Percentiles rank a stretch among this genome's conserved stretches.
These are phyloP conservation scores for Vaccinium vitisidaea DNA, from an alignment of 148 eudicot genomes.

Conservation along the genomic window DNA sequence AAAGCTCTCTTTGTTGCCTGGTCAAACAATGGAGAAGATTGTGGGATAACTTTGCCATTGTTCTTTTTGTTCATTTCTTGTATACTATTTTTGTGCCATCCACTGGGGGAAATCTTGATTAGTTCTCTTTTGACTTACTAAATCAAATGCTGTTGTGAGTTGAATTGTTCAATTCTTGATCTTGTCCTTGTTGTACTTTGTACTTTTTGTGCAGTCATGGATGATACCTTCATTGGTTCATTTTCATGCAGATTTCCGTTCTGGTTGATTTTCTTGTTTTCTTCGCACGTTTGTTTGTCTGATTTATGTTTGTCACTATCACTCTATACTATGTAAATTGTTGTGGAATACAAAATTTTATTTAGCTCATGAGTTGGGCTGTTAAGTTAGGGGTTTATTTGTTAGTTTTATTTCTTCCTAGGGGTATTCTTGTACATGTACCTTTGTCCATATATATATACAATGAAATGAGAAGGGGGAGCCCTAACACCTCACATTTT, in stretches of 20 bases:
- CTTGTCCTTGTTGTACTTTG: not conserved
- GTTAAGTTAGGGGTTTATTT: no score
- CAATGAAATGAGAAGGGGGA: no score
- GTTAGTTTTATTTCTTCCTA: no score
- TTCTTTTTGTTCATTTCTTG: not conserved
- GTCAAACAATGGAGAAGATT: not conserved
- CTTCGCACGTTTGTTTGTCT: no score
- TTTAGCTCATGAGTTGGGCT: not conserved
- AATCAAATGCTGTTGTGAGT: not conserved
- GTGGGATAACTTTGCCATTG: not conserved
- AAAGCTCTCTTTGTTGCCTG: not conserved
- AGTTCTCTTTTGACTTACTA: not conserved
- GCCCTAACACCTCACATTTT: no score
- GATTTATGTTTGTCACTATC: not conserved
- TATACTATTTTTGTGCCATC: not conserved
- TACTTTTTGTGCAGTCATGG: slow-evolving; percentile 7
- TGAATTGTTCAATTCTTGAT: not conserved
- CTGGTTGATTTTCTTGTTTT: no score
- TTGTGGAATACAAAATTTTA: not conserved
- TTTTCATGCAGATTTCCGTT: not conserved
- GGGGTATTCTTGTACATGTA: no score
- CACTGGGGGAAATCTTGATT: not conserved
- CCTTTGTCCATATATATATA: no score
- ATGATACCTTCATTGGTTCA: not conserved
- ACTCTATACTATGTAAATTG: not conserved